Conservation (phyloP, 495 filamentous ascomycete species). For the Neurospora sublineolata region DNA sequence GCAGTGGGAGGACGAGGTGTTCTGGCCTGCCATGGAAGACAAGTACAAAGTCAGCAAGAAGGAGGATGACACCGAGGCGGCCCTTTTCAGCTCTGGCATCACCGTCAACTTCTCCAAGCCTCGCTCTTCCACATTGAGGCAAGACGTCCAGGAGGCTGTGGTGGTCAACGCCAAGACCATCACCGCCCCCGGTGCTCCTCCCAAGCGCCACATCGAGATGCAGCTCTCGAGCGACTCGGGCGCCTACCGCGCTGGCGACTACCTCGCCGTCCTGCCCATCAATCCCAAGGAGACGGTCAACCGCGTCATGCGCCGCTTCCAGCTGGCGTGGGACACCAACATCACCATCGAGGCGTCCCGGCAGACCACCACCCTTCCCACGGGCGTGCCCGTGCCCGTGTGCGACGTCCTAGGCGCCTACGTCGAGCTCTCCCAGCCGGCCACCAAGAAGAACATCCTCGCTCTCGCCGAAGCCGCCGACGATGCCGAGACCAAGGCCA, state of each 20-base stretch:
- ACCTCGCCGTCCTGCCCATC: conserved; percentile 60
- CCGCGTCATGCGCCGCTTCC: conserved; percentile 38
- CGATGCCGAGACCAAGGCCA: conserved; percentile 22
- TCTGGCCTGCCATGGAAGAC: conserved; percentile 54
- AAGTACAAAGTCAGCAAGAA: conserved; percentile 28
- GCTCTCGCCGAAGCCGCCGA: conserved; percentile 30
- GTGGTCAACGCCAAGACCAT: conserved; percentile 45
- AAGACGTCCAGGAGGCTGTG: conserved; percentile 52
- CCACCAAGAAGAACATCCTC: conserved; percentile 45
- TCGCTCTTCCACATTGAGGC: conserved; percentile 49
- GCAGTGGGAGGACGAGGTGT: conserved; percentile 50
- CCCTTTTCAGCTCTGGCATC: too few species aligned
- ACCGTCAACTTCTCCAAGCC: conserved; percentile 48
- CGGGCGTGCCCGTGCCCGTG: conserved; percentile 45
- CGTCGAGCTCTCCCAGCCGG: conserved; percentile 61
- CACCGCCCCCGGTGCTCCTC: conserved; percentile 41
- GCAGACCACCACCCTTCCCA: conserved; percentile 47
- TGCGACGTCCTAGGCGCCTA: conserved; percentile 54
- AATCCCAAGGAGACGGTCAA: conserved; percentile 50
- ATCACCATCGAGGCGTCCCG: conserved; percentile 33
- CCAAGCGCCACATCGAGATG: conserved; percentile 56
- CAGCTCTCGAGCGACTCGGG: conserved; percentile 50
- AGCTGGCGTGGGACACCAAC: conserved; percentile 53
- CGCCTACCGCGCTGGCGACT: conserved; percentile 59
- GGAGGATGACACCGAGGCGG: conserved; percentile 1